Percentiles rank a stretch among this genome's conserved stretches.
These are phyloP conservation scores for Aspergillus novofumigatus DNA, from an alignment of 2,329 filamentous ascomycete species.

Conservation along the genomic window DNA sequence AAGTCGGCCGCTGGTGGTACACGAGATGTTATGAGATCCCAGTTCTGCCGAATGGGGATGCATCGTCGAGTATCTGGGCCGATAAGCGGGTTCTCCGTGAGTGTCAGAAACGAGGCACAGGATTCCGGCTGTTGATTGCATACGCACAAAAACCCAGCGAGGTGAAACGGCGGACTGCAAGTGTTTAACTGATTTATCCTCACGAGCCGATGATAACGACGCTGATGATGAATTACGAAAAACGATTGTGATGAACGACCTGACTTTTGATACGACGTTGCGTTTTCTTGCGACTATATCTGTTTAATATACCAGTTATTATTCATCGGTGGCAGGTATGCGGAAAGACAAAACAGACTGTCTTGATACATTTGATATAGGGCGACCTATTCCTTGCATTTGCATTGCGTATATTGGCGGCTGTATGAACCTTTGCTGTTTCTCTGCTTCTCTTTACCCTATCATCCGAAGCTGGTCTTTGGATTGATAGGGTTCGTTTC, in stretches of 20 bases:
- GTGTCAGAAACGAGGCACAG: constrained; percentile 81
- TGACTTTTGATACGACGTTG: neutral
- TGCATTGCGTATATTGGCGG: constrained; percentile 6
- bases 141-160: constrained; percentile 74
- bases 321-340: neutral
- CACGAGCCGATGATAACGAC: neutral
- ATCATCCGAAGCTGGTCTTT: constrained; percentile 7
- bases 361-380: constrained; percentile 4
- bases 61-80: constrained; percentile 68
- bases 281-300: neutral
- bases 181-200: constrained; percentile 30
- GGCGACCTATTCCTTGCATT: neutral
- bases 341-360: neutral
- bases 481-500: constrained; percentile 8
- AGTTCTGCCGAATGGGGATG: constrained; percentile 47
- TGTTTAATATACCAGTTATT: neutral
- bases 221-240: constrained; percentile 7
- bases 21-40: constrained; percentile 81
- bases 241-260: neutral
- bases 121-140: constrained; percentile 85
- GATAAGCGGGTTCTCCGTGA: constrained; percentile 72
- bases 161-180: constrained; percentile 40
- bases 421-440: constrained; percentile 14
- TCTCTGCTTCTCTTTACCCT: constrained; percentile 5
- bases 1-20: constrained; percentile 96